Conservation (phyloP, 2,329 filamentous ascomycete species). For the Shiraia sp. region DNA sequence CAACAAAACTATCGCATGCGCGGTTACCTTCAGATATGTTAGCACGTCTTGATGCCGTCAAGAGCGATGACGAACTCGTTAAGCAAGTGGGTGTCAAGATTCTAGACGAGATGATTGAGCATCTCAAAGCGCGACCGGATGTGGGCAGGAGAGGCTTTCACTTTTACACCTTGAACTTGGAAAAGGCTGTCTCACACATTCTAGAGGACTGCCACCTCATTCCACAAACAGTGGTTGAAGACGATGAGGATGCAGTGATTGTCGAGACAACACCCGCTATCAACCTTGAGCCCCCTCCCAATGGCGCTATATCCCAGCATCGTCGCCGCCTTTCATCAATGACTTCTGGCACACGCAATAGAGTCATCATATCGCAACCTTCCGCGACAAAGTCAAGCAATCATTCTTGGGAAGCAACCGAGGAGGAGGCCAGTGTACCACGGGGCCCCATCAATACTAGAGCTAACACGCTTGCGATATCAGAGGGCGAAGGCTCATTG, state of each 20-base stretch:
- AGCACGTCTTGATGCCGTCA: constrained; percentile 70
- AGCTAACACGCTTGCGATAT: constrained; percentile 87
- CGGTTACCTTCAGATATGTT: constrained; percentile 74
- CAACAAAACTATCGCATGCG: constrained; percentile 92
- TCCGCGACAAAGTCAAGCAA: constrained; percentile 58
- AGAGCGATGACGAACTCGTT: constrained; percentile 78
- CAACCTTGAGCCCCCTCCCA: constrained; percentile 35
- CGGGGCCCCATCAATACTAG: constrained; percentile 73
- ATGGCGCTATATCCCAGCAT: constrained; percentile 31
- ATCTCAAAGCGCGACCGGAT: constrained; percentile 67
- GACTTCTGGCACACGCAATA: constrained; percentile 84
- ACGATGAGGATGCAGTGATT: constrained; percentile 49
- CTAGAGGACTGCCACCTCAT: constrained; percentile 86
- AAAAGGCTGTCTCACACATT: constrained; percentile 94
- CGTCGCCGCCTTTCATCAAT: constrained; percentile 73
- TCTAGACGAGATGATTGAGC: constrained; percentile 79
- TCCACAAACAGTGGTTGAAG: constrained; percentile 51
- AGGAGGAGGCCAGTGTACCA: constrained; percentile 77
- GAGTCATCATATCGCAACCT: constrained; percentile 75
- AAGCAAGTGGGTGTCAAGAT: constrained; percentile 82
- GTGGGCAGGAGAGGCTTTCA: constrained; percentile 71
- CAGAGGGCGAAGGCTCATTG: constrained; percentile 85
- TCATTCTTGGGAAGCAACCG: constrained; percentile 65
- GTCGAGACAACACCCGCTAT: constrained; percentile 52
- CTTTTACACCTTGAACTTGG: constrained; percentile 95